Percentiles rank a stretch among this genome's conserved stretches.
These are phyloP conservation scores for Umbilicus rupestris DNA, from an alignment of 164 flowering plant species.

Conservation along the genomic window DNA sequence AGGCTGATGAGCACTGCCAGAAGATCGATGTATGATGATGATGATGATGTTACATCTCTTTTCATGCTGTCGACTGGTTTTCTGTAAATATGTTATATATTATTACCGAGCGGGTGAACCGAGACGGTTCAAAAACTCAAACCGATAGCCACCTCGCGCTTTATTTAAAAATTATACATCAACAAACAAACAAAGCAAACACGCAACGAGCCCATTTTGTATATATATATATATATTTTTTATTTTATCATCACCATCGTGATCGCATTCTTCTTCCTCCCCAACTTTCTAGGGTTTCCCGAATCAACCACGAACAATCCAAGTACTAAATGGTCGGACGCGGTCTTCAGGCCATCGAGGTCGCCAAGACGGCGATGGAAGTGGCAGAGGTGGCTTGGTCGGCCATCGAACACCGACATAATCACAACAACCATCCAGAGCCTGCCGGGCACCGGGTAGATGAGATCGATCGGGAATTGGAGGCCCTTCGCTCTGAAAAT, in stretches of 20 bases:
- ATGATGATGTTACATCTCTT: too few species aligned
- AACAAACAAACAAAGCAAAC: too few species aligned
- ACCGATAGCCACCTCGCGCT: too few species aligned
- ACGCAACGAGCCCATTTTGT: too few species aligned
- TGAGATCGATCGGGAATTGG: conserved; percentile 16
- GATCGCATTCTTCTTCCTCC: background rate
- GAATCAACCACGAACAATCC: background rate
- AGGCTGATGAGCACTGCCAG: background rate
- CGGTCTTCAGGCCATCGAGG: conserved; percentile 26
- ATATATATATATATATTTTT: too few species aligned
- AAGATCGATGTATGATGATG: background rate
- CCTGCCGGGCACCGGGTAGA: background rate
- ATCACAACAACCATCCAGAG: conserved; percentile 17
- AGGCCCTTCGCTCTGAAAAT: conserved; percentile 40
- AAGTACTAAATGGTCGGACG: conserved; percentile 22
- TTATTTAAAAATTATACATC: too few species aligned
- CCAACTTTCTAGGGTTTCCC: background rate
- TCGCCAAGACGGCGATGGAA: conserved; percentile 37
- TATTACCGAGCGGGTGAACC: too few species aligned
- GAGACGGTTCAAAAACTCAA: too few species aligned
- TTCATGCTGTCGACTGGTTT: too few species aligned
- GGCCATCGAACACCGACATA: conserved; percentile 60
- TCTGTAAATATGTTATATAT: too few species aligned
- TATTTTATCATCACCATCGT: background rate
- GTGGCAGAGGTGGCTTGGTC: conserved; percentile 70